phyloP scores from a whole-genome alignment of 805 yeast genomes.

The Yarrowia divulgata region DNA sequence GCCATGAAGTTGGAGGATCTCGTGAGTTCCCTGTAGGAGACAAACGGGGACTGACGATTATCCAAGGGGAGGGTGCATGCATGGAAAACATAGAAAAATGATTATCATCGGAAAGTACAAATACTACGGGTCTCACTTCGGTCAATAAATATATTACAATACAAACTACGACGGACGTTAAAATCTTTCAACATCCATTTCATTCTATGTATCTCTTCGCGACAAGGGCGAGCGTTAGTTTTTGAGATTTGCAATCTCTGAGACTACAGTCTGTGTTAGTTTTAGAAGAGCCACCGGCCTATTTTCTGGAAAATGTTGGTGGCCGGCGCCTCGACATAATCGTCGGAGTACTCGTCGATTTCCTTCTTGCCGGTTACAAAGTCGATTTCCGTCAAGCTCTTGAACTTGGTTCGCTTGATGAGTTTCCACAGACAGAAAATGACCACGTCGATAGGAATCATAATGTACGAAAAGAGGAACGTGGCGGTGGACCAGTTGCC shows the following conservation, averaged over 20 bases:
- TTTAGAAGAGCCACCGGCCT: constrained; percentile 20
- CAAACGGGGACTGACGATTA: too few relatives aligned
- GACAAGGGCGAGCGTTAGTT: constrained; percentile 28
- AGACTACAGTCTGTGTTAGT: constrained; percentile 32
- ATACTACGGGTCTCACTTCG: too few relatives aligned
- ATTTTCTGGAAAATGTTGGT: constrained; percentile 5
- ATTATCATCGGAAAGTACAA: too few relatives aligned
- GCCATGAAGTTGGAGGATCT: constrained; percentile 1
- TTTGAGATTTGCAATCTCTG: not conserved
- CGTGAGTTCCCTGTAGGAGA: too few relatives aligned
- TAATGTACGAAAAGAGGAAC: constrained; percentile 74
- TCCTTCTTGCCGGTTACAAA: constrained; percentile 62
- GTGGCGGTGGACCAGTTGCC: constrained; percentile 67
- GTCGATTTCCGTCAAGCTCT: constrained; percentile 59
- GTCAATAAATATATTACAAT: not conserved
- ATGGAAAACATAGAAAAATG: too few relatives aligned
- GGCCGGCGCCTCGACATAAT: constrained; percentile 15
- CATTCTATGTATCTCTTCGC: constrained; percentile 22
- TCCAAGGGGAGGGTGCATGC: too few relatives aligned
- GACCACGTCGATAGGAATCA: constrained; percentile 65
- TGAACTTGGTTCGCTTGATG: constrained; percentile 57
- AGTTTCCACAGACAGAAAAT: constrained; percentile 63
- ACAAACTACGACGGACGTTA: constrained; percentile 4
- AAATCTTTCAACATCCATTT: constrained; percentile 15
- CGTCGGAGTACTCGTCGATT: constrained; percentile 63